Evolutionary conservation across 1,139 yeast genomes (phyloP), one percentile per base, ranked within the genome.

Genomic region (Meyerozyma sp.): DNA sequence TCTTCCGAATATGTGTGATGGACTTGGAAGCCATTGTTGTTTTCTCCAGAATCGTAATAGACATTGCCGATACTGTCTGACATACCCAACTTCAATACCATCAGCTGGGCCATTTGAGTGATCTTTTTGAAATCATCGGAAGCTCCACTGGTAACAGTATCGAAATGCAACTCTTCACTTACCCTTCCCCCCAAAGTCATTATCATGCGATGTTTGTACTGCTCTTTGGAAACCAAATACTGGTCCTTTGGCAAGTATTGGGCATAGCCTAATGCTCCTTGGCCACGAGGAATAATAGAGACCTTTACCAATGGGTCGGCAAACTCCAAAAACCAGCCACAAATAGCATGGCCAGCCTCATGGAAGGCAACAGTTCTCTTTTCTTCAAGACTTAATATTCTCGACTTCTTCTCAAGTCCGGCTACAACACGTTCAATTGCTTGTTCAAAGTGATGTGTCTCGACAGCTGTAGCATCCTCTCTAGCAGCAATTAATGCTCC

Each of bases 131-230:
- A 83, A 63, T 85, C 94, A 59, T 85, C 93, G 18, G 84, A 79
- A 0, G 90, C 94, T 44, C 93, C 94, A 53, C 87, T 80, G 6
- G 93, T 84, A 1, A 85, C 88, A n/a, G 87, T 79, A 40, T 76
- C 75, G 55, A 85, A 85, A 61, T 84, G 87, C 40, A 85, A 60
- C 56, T 84, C 93, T 61, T 85, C 94, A 41, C 85, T 78, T 13
- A 85, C 90, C 59, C 94, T 72, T 16, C 94, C 94, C 47, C 90
- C 94, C 28, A 85, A 63, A 1, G 91, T 77, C 93, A 85, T 85
- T 32, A 85, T 81, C 85, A 85, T 84, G 54, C 89, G 72, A 60
- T 85, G 89, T 50, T 65, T 68, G 51, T 82, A 74, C 56, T 85
- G 90, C 51, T 81, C 82, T 44, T 80, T 77, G 26, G 84, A 76